phyloP scores from a whole-genome alignment of 177 flowering plant genomes.

The Tripterygium wilfordii region DNA sequence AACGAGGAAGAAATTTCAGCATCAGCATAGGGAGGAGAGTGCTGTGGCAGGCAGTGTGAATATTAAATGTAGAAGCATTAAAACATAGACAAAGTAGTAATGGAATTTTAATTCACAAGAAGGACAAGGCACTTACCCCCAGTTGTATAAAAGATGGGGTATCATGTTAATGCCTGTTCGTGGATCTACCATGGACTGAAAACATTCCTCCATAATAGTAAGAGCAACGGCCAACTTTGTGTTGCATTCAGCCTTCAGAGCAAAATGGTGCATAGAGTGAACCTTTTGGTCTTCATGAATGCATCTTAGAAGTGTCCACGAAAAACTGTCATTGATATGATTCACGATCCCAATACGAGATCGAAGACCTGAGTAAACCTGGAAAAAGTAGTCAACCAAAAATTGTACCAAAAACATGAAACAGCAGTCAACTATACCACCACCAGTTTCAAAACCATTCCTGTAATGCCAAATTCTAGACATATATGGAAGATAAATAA shows the following conservation, averaged over 20 bases:
- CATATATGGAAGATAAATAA: too few relatives aligned
- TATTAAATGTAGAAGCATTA: too few relatives aligned
- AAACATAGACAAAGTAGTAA: too few relatives aligned
- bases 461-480: too few relatives aligned
- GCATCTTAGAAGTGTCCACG: conserved; percentile 81
- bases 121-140: conserved; percentile 56
- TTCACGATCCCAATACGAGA: conserved; percentile 67
- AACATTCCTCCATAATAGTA: conserved; percentile 95
- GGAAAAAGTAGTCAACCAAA: too few relatives aligned
- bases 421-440: too few relatives aligned
- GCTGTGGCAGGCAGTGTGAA: too few relatives aligned
- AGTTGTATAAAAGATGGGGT: conserved; percentile 83
- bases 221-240: conserved; percentile 89
- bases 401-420: too few relatives aligned
- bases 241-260: conserved; percentile 92
- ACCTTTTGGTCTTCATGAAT: conserved; percentile 80
- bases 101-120: too few relatives aligned
- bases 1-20: too few relatives aligned
- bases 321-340: conserved; percentile 48
- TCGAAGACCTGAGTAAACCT: conserved; percentile 73
- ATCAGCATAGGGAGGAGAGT: too few relatives aligned
- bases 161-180: conserved; percentile 94
- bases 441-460: too few relatives aligned
- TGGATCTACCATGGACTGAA: conserved; percentile 87
- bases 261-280: conserved; percentile 58